A percentile compares a stretch with the other conserved stretches of the same genome.
These are phyloP conservation scores for Nannizziopsis barbatae DNA, from an alignment of 2,329 filamentous ascomycete genomes.

Conservation along the genomic window DNA sequence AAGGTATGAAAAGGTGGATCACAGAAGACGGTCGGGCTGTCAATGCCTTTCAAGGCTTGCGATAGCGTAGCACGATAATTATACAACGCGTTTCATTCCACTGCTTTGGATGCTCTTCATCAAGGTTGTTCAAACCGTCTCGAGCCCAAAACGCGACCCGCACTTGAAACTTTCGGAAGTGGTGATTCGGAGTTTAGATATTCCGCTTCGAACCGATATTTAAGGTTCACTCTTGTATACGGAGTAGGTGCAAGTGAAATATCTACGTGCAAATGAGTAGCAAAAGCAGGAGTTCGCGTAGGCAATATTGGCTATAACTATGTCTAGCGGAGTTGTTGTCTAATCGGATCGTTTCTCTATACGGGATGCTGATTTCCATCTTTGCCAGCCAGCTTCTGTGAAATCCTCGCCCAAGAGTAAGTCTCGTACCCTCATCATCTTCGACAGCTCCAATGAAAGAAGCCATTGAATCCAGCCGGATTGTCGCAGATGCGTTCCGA, in stretches of 20 bases:
- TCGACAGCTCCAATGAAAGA: constrained; percentile 53
- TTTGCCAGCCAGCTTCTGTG: constrained; percentile 84
- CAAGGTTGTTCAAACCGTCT: no score
- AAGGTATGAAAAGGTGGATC: no score
- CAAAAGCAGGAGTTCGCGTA: no score
- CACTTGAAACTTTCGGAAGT: no score
- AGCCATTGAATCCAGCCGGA: constrained; percentile 61
- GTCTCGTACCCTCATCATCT: constrained; percentile 64
- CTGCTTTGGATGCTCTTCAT: background rate
- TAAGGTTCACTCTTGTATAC: no score
- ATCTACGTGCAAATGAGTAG: no score
- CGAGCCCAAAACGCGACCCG: no score
- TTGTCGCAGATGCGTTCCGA: constrained; percentile 55
- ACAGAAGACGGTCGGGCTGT: no score
- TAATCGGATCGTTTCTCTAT: background rate
- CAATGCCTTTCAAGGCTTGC: no score
- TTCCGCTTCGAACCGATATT: background rate
- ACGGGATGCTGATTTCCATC: constrained; percentile 54
- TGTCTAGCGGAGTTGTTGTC: background rate
- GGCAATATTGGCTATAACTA: background rate
- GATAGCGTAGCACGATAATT: no score
- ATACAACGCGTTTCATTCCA: no score
- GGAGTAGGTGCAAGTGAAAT: no score
- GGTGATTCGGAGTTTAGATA: background rate
- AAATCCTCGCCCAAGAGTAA: constrained; percentile 79